These are phyloP conservation scores for Beauveria scarabaeidicola DNA, from an alignment of 2,329 filamentous ascomycete genomes.

Conservation along the genomic window DNA sequence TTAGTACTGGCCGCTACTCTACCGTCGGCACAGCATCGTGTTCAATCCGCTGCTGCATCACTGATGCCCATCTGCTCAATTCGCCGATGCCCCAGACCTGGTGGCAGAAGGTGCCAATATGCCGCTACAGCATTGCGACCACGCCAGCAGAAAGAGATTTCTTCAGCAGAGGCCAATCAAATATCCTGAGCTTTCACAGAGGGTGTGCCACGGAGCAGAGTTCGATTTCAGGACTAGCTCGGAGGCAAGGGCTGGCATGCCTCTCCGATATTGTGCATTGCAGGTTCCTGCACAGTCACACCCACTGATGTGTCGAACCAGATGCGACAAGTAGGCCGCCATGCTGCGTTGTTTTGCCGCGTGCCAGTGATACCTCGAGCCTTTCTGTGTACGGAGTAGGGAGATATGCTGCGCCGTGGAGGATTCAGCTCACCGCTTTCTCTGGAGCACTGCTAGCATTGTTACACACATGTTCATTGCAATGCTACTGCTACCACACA, in stretches of 20 bases:
- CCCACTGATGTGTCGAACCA: slow-evolving; percentile 1
- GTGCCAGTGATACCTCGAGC: not conserved
- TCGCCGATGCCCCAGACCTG: not conserved
- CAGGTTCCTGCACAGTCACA: not conserved
- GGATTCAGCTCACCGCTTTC: not conserved
- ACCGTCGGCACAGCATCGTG: not conserved
- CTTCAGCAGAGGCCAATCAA: not conserved
- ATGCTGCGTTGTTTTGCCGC: not conserved
- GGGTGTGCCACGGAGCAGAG: not conserved
- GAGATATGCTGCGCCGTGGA: not conserved
- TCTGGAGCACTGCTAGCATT: not conserved
- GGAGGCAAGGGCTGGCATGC: not conserved
- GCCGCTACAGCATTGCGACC: not conserved
- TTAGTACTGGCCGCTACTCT: not conserved
- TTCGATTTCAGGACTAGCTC: slow-evolving; percentile 4
- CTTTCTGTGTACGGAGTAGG: not conserved
- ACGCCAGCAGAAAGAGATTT: not conserved
- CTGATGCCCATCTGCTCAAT: not conserved
- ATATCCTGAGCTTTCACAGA: not conserved
- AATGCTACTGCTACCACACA: not conserved
- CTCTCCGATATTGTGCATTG: slow-evolving; percentile 6
- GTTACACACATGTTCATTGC: not conserved
- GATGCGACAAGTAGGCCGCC: not conserved
- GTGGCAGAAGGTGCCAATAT: not conserved
- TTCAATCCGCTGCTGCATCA: not conserved